Base-by-base conservation (phyloP, 352 stramenopile genomes). In the Phytophthora litchii region DNA sequence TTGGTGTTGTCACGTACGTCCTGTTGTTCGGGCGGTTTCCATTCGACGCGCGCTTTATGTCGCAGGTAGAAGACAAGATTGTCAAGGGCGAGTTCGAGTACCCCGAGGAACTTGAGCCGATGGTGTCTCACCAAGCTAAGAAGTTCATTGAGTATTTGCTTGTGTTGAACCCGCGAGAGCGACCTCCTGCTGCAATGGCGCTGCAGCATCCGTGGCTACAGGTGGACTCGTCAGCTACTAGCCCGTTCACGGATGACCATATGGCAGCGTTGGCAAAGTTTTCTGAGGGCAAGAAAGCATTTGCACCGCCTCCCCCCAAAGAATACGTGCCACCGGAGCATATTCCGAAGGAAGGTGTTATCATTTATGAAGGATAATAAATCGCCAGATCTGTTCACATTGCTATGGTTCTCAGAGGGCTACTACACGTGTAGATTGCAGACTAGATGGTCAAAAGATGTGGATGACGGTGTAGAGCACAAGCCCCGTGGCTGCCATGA, bases 1-100 rank as follows among this genome's bases (percentile, higher is more conserved):
- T 95, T 25, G 86, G 86, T 38, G 78, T 95, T 23, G 71, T 90
- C 38, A 78, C 80, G 17, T 95, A 79, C 61, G 45, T 93, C 3
- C 43, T 95, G 54, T 70, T 95, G 20, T 92, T 90, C 45, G 86
- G 86, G 0, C 72, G 64, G 23, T 87, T 75, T 54, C 86, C 86
- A 16, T 95, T 95, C 54, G 84, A 93, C 40, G 83, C 78, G 13
- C 73, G 72, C 44, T 94, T 94, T 49, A 83, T 92, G 53, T 92
- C 81, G 13, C 83, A 92, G 44, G 72, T 94, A 17, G 86, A 94
- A 67, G 86, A 94, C 74, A 89, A 90, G 61, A 92, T 94, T 55
- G 40, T 82, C 12, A 74, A 70, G 16, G 79, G 83, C 34, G 53
- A 82, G 23, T 92, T 89, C 43, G 50, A 62, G 34, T 83, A 89